These are phyloP conservation scores for Endotrypanum monterogeii DNA, from an alignment of 208 protist species.

Conservation along the genomic window DNA sequence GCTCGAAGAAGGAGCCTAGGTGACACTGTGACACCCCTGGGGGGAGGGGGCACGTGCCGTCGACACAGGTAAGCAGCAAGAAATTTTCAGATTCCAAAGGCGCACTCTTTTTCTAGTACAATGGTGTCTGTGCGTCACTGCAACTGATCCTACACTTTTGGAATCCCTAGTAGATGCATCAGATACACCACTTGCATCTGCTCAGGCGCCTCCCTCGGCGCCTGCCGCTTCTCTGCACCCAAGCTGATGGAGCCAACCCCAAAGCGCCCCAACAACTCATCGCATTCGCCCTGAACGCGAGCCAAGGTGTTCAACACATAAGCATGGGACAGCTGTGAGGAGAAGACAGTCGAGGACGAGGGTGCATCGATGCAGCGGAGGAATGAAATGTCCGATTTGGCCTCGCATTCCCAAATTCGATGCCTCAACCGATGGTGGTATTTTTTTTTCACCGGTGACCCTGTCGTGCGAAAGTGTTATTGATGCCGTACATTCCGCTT, in stretches of 20 bases:
- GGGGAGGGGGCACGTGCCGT: conserved; percentile 8
- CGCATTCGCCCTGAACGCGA: conserved; percentile 8
- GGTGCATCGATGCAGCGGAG: background rate
- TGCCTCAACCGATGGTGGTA: background rate
- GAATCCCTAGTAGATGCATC: conserved; percentile 2
- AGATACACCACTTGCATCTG: conserved; percentile 5
- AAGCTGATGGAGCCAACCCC: background rate
- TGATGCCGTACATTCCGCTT: background rate
- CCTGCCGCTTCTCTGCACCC: conserved; percentile 6
- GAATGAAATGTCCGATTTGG: background rate
- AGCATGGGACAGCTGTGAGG: background rate
- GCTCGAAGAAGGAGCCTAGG: conserved; percentile 5
- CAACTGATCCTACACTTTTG: conserved; percentile 7
- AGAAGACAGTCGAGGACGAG: conserved; percentile 2
- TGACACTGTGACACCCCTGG: background rate
- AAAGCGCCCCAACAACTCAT: background rate
- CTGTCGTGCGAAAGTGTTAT: background rate
- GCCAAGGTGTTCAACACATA: conserved; percentile 2
- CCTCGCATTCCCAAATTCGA: background rate
- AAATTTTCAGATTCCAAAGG: conserved; percentile 9
- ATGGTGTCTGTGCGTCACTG: conserved; percentile 14
- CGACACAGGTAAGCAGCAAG: conserved; percentile 19
- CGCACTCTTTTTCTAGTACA: conserved; percentile 15
- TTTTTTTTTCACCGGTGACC: background rate
- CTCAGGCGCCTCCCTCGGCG: background rate